Conservation (phyloP, 345 rosid species). For the Iberis pinnata region DNA sequence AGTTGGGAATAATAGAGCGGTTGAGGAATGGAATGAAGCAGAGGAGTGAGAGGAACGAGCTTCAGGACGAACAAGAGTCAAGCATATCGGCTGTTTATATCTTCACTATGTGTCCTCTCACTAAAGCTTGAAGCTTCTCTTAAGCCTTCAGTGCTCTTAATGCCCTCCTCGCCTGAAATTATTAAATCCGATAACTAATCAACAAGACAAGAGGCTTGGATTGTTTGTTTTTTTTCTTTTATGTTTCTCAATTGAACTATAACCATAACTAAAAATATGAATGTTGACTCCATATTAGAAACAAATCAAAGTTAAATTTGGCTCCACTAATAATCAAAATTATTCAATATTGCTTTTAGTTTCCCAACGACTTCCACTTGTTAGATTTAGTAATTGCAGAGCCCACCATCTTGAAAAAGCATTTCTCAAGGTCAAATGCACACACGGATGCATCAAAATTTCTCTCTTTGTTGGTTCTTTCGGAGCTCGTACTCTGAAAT, state of each 20-base stretch:
- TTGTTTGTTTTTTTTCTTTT: too few species aligned
- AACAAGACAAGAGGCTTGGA: too few species aligned
- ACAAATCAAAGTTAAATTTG: too few species aligned
- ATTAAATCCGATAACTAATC: too few species aligned
- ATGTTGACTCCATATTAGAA: too few species aligned
- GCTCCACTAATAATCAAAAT: not conserved
- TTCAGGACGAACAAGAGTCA: constrained; percentile 58
- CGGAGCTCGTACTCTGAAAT: too few species aligned
- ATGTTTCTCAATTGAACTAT: too few species aligned
- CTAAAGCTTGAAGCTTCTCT: constrained; percentile 91
- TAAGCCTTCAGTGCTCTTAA: constrained; percentile 76
- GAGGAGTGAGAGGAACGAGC: constrained; percentile 33
- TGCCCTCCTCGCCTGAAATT: constrained; percentile 73
- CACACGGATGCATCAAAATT: too few species aligned
- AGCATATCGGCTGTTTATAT: constrained; percentile 74
- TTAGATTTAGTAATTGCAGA: constrained; percentile 23
- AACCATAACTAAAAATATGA: too few species aligned
- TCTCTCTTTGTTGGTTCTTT: too few species aligned
- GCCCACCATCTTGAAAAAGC: constrained; percentile 18
- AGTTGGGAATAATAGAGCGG: constrained; percentile 22
- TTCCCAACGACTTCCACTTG: constrained; percentile 30
- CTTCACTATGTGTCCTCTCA: constrained; percentile 86
- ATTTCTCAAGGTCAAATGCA: constrained; percentile 26
- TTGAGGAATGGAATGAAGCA: constrained; percentile 27
- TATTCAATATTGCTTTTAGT: constrained; percentile 21